Evolutionary conservation across 768 basidiomycete genomes (phyloP).

Genomic region (Daedalea quercina): DNA sequence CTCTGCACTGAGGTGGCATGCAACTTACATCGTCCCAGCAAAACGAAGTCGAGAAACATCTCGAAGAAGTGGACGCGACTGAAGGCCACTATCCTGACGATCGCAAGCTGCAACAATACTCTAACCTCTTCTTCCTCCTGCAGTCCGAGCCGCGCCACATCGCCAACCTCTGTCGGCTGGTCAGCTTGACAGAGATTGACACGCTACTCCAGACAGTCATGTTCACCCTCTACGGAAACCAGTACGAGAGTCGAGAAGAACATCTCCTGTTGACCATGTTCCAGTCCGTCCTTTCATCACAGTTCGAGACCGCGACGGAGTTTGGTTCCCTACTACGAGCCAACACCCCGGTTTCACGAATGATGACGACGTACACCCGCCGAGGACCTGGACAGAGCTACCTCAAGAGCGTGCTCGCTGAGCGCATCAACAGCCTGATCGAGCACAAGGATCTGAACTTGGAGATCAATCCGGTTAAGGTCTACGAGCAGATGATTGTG

Average conservation of each 20-base stretch:
- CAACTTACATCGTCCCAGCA: conserved; percentile 44
- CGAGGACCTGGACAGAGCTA: conserved; percentile 98
- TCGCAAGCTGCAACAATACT: conserved; percentile 90
- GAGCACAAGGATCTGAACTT: conserved; percentile 99
- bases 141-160: conserved; percentile 98
- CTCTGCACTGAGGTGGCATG: conserved; percentile 5
- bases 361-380: conserved; percentile 99
- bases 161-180: conserved; percentile 92
- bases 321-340: conserved; percentile 98
- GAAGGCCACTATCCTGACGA: conserved; percentile 94
- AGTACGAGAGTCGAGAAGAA: conserved; percentile 84
- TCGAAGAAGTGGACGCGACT: conserved; percentile 92
- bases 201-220: conserved; percentile 99
- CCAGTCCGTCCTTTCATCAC: conserved; percentile 95
- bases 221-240: conserved; percentile 99
- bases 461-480: conserved; percentile 99
- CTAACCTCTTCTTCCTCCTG: conserved; percentile 97
- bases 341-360: conserved; percentile 97
- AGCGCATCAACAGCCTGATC: conserved; percentile 96
- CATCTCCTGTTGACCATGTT: conserved; percentile 99
- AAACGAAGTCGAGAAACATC: conserved; percentile 89
- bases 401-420: conserved; percentile 94
- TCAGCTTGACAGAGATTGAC: conserved; percentile 94
- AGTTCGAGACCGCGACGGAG: conserved; percentile 98
- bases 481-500: conserved; percentile 99